Percentiles rank a stretch among this genome's conserved stretches.
Conservation (phyloP, 1,284 basidiomycete species). For the Pseudozyma flocculosa region DNA sequence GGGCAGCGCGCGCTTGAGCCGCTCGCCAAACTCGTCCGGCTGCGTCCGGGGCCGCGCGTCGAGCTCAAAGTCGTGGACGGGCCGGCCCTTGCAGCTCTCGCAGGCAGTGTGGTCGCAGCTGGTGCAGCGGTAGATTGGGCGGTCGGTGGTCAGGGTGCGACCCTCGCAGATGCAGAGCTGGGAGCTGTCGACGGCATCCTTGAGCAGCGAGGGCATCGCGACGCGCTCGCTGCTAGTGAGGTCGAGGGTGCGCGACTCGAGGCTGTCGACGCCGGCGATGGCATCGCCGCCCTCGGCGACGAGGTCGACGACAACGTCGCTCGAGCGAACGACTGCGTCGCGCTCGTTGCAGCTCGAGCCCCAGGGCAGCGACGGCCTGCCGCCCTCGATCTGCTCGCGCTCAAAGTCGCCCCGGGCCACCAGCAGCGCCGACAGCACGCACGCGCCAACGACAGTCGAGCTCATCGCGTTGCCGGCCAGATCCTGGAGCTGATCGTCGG, state of each 20-base stretch:
- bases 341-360: conserved; percentile 64
- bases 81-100: conserved; percentile 81
- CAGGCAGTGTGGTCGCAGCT: conserved; percentile 81
- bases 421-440: conserved; percentile 77
- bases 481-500: conserved; percentile 88
- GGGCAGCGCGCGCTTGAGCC: conserved; percentile 77
- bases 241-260: conserved; percentile 22
- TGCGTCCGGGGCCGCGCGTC: conserved; percentile 62
- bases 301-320: conserved; percentile 60
- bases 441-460: conserved; percentile 91
- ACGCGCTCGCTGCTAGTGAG: conserved; percentile 24
- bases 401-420: conserved; percentile 36
- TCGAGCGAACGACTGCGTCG: conserved; percentile 64
- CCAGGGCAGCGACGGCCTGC: conserved; percentile 11
- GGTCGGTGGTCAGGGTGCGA: conserved; percentile 69
- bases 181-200: conserved; percentile 69
- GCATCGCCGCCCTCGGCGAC: conserved; percentile 60
- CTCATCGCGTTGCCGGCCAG: conserved; percentile 92
- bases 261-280: conserved; percentile 61
- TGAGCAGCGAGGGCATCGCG: conserved; percentile 63
- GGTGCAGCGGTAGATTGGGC: conserved; percentile 67
- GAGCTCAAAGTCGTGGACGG: conserved; percentile 73
- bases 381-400: conserved; percentile 5
- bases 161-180: conserved; percentile 88
- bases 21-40: conserved; percentile 70